A percentile compares a stretch with the other conserved stretches of the same genome.
These are phyloP conservation scores for Zangia roseola DNA, from an alignment of 768 basidiomycete genomes.

Conservation along the genomic window DNA sequence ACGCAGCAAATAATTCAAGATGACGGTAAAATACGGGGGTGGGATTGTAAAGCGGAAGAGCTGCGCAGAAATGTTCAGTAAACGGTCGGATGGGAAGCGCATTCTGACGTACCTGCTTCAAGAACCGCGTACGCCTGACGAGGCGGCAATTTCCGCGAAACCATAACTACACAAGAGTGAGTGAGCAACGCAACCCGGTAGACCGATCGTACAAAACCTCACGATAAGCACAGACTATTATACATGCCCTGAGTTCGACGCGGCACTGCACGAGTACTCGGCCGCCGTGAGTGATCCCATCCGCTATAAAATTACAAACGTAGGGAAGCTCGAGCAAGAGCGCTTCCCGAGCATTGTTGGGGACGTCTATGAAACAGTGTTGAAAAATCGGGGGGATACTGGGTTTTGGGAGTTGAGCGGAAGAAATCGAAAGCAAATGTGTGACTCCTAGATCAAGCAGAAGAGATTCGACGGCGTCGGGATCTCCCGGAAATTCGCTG, in stretches of 20 bases:
- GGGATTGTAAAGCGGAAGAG: slow-evolving; percentile 53
- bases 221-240: slow-evolving; percentile 54
- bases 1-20: slow-evolving; percentile 47
- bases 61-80: slow-evolving; percentile 25
- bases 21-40: slow-evolving; percentile 46
- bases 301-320: slow-evolving; percentile 45
- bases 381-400: slow-evolving; percentile 31
- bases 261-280: slow-evolving; percentile 54
- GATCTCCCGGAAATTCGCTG: slow-evolving; percentile 58
- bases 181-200: slow-evolving; percentile 1
- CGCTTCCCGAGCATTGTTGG: slow-evolving; percentile 37
- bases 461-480: slow-evolving; percentile 47
- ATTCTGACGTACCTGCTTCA: slow-evolving; percentile 38
- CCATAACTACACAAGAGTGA: slow-evolving; percentile 47
- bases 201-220: slow-evolving; percentile 17
- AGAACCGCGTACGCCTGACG: slow-evolving; percentile 41
- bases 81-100: background rate
- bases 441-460: slow-evolving; percentile 51
- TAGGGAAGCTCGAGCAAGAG: slow-evolving; percentile 47
- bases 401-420: slow-evolving; percentile 42
- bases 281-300: slow-evolving; percentile 41
- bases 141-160: slow-evolving; percentile 35
- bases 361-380: slow-evolving; percentile 44
- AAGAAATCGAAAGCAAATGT: slow-evolving; percentile 53
- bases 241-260: slow-evolving; percentile 54